Evolutionary conservation across 2,329 filamentous ascomycete species (phyloP), one percentile per base, ranked within the genome.

Genomic region (Curvularia hawaiiensis): DNA sequence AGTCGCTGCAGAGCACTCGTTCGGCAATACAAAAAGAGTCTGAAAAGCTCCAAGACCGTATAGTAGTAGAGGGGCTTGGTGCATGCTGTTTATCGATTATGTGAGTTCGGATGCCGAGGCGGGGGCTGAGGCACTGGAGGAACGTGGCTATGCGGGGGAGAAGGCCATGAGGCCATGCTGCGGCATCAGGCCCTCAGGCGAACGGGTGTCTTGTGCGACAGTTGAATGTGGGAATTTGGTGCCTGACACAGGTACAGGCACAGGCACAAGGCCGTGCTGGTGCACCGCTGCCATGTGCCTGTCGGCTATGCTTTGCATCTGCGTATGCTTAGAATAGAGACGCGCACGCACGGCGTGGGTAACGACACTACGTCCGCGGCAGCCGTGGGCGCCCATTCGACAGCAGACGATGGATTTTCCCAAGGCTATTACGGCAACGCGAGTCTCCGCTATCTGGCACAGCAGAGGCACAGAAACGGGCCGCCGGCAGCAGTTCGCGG

Each of bases 61-160:
- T 45, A 24, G 33, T 26, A 24, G 45, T 38, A 30, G 24, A 46
- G 50, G 53, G 41, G 50, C 52, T 56, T 44, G 55, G 52, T 59
- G 56, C 49, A 62, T 65, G 56, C 52, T 50, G 52, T 62, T 58
- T 59, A 62, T 64, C 56, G 61, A 64, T 62, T 60, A 24, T 58
- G 41, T 35, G 38, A 45, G 47, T 56, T 65, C 61, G 63, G 61
- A 59, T 38, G 63, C 63, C 63, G 63, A 66, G 56, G 56, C 52
- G 56, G 61, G 51, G 57, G 59, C 63, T 64, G 61, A 56, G 63
- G 33, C 44, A 18, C 49, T 47, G 55, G 50, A 54, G 33, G 49
- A 18, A 51, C 52, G 58, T 52, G 61, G 62, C 58, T 61, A 53
- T 62, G 61, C 52, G 54, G 50, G 50, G 56, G 50, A 47, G 59